A percentile compares a stretch with the other conserved stretches of the same genome.
phyloP scores from a whole-genome alignment of 805 yeast genomes.

The Hanseniaspora thailandica region DNA sequence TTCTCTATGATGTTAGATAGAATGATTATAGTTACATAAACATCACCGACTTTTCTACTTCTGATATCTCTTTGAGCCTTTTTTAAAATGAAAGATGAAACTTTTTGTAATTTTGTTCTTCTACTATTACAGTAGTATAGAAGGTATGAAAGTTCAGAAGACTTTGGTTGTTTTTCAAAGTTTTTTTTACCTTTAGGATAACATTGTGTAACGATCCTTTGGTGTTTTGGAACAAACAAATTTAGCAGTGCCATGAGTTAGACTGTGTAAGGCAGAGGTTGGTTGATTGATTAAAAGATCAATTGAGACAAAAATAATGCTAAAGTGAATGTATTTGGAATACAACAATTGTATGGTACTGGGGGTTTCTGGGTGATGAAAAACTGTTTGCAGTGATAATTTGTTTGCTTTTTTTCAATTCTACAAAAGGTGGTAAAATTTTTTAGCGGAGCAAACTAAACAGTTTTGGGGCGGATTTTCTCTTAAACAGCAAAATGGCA shows the following conservation, averaged over 20 bases:
- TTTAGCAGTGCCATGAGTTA: slow-evolving; percentile 17
- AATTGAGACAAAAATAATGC: no score
- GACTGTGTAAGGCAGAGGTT: no score
- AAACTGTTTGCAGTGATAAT: neutral
- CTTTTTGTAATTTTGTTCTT: slow-evolving; percentile 79
- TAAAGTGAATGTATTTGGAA: no score
- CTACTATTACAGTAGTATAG: slow-evolving; percentile 84
- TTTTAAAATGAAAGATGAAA: slow-evolving; percentile 53
- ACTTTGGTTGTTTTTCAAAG: slow-evolving; percentile 75
- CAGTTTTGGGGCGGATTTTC: no score
- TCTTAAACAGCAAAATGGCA: no score
- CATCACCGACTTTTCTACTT: slow-evolving; percentile 60
- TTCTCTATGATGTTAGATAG: slow-evolving; percentile 55
- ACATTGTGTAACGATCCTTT: slow-evolving; percentile 77
- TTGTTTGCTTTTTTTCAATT: neutral
- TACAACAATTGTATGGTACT: no score
- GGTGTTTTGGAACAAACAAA: slow-evolving; percentile 68
- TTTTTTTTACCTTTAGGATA: slow-evolving; percentile 79
- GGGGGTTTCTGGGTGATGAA: neutral
- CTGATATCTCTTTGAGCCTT: slow-evolving; percentile 51
- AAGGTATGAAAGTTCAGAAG: slow-evolving; percentile 79
- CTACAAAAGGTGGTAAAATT: neutral
- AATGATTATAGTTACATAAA: slow-evolving; percentile 68
- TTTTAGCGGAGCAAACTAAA: no score
- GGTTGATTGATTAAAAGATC: no score